Conservation (phyloP, 805 yeast species). For the Yarrowia sp. region DNA sequence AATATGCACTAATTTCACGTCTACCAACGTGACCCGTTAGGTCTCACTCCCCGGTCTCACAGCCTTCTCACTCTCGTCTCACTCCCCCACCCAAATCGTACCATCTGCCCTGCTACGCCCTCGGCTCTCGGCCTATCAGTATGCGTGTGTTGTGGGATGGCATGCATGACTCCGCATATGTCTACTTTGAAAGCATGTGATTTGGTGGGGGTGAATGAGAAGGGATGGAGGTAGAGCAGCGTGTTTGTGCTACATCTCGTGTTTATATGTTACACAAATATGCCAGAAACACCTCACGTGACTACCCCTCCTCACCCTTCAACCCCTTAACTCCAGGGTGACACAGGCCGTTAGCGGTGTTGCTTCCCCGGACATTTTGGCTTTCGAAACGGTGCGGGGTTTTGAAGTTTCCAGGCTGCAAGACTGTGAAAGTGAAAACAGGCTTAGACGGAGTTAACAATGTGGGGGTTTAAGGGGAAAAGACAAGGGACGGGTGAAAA, state of each 20-base stretch:
- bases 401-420: not conserved
- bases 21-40: not conserved
- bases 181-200: constrained; percentile 19
- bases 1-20: no score
- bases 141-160: not conserved
- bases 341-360: not conserved
- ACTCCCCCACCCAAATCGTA: not conserved
- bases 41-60: not conserved
- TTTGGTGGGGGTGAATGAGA: not conserved
- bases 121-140: constrained; percentile 22
- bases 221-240: not conserved
- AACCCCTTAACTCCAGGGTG: not conserved
- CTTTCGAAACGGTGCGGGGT: constrained; percentile 2
- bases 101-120: not conserved
- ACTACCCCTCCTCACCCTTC: not conserved
- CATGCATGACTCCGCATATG: constrained; percentile 5
- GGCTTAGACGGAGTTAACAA: not conserved
- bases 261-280: no score
- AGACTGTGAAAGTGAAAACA: not conserved
- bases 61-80: no score
- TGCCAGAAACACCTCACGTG: not conserved
- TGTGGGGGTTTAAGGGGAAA: not conserved
- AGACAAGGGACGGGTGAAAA: not conserved
- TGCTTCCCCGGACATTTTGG: not conserved
- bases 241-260: no score